Evolutionary conservation across 2,329 filamentous ascomycete species (phyloP).

Genomic region (Ophiostoma angusticollis): DNA sequence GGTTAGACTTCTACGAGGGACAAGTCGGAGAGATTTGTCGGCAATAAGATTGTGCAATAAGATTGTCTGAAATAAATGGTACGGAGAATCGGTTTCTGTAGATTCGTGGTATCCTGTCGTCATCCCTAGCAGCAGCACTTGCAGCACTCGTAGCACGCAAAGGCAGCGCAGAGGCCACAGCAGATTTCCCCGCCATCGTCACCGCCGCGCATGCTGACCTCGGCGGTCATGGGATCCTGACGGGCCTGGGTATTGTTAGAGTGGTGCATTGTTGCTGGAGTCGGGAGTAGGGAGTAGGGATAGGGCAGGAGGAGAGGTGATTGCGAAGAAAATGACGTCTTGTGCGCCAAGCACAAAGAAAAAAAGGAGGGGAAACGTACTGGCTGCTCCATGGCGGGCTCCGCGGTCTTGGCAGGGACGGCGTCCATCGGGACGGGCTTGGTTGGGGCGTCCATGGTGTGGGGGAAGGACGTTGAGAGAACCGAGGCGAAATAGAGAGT

Average conservation of each 20-base stretch:
- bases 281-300: neutral
- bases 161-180: slow-evolving; percentile 17
- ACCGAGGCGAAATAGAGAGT: neutral
- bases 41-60: neutral
- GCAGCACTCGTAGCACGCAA: slow-evolving; percentile 16
- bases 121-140: slow-evolving; percentile 13
- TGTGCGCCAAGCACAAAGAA: too few relatives aligned
- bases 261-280: neutral
- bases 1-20: too few relatives aligned
- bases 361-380: slow-evolving; percentile 12
- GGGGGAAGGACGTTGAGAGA: neutral
- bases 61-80: too few relatives aligned
- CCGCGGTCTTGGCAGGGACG: slow-evolving; percentile 14
- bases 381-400: slow-evolving; percentile 17
- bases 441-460: slow-evolving; percentile 14
- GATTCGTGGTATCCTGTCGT: neutral
- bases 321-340: neutral
- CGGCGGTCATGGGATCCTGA: slow-evolving; percentile 16
- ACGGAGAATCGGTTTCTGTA: too few relatives aligned
- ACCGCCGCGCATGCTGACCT: slow-evolving; percentile 16
- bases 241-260: slow-evolving; percentile 7
- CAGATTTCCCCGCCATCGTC: slow-evolving; percentile 16
- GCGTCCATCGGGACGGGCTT: slow-evolving; percentile 14
- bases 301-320: neutral
- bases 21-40: too few relatives aligned